Base-by-base conservation (phyloP, 1,284 basidiomycete genomes). In the Trichosporon sp. region DNA sequence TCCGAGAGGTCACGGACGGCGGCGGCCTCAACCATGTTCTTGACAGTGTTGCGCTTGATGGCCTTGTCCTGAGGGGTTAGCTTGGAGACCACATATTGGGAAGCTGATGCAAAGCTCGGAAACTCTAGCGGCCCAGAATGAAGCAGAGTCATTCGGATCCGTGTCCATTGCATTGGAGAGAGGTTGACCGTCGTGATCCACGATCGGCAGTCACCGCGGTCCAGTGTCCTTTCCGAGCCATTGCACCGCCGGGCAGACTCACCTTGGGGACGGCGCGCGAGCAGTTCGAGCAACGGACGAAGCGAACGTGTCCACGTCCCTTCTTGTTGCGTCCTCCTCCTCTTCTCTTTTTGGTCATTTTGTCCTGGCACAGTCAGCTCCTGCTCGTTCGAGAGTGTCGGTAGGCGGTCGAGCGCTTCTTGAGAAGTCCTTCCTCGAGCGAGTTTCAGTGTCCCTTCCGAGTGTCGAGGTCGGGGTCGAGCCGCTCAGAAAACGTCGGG, bases 1-100 rank as follows among this genome's bases (percentile, higher is more conserved):
- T 99, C 97, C 83, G 91, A 93, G 83, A 99, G 91, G 87, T 99
- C 96, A 80, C 96, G 89, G 78, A 99, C 92, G 73, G 96, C 96
- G 70, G 96, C 96, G 80, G 93, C 92, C 89, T 99, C 95, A 73
- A 99, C 95, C 92, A 99, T 99, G 90, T 99, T 99, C 85, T 95
- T 91, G 81, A 99, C 95, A 67, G 95, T 98, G 90, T 98, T 98
- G 72, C 96, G 89, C 88, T 99, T 99, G 91, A 99, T 98, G 76
- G 97, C 96, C 90, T 98, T 99, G 88, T 99, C 97, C 89, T 88
- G 83, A 70, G 25, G 38, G 38, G 68, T 68, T 65, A 71, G 67
- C 18, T 27, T n/a, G 29, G 8, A 21, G 11, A 25, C 23, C 21
- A 11, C 12, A 7, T 18, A 11, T 13, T 13, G 60, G 0, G 13